These are phyloP conservation scores for Conidiobolus incongruus DNA, from an alignment of 371 early-diverging fungal species.

Conservation along the genomic window DNA sequence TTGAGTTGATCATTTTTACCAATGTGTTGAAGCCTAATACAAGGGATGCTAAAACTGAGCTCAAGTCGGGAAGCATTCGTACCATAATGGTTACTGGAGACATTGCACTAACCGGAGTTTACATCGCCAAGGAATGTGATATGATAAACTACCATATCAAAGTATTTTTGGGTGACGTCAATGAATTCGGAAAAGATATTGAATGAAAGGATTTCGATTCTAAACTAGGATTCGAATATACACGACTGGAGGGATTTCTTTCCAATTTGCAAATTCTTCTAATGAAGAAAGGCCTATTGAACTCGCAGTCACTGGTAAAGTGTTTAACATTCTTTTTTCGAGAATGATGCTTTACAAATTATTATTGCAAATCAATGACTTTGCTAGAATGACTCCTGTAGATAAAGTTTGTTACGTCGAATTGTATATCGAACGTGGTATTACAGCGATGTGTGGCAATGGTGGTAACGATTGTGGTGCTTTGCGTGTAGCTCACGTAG, in stretches of 20 bases:
- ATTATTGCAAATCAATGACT: conserved; percentile 31
- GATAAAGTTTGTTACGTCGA: conserved; percentile 46
- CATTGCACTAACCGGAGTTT: too few relatives aligned
- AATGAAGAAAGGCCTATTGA: conserved; percentile 15
- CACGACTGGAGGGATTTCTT: background rate
- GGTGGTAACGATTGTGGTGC: conserved; percentile 95
- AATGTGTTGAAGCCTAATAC: conserved; percentile 73
- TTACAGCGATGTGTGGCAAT: conserved; percentile 84
- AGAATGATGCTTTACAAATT: conserved; percentile 15
- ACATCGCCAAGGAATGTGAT: too few relatives aligned
- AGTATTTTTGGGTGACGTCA: conserved; percentile 25
- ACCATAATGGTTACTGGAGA: too few relatives aligned
- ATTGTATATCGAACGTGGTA: conserved; percentile 43
- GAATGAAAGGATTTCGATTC: conserved; percentile 14
- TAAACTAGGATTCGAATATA: conserved; percentile 5
- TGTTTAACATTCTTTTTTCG: conserved; percentile 17
- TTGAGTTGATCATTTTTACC: conserved; percentile 65
- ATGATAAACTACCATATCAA: conserved; percentile 23
- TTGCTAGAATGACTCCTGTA: conserved; percentile 58
- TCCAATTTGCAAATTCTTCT: too few relatives aligned
- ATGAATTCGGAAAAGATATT: conserved; percentile 14
- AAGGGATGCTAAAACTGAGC: conserved; percentile 35
- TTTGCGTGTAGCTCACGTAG: too few relatives aligned
- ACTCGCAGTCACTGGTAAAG: conserved; percentile 44
- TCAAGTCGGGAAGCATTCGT: conserved; percentile 53